Percentiles rank a stretch among this genome's conserved stretches.
phyloP scores from a whole-genome alignment of 495 filamentous ascomycete genomes.

The Hypoxylon rickii region DNA sequence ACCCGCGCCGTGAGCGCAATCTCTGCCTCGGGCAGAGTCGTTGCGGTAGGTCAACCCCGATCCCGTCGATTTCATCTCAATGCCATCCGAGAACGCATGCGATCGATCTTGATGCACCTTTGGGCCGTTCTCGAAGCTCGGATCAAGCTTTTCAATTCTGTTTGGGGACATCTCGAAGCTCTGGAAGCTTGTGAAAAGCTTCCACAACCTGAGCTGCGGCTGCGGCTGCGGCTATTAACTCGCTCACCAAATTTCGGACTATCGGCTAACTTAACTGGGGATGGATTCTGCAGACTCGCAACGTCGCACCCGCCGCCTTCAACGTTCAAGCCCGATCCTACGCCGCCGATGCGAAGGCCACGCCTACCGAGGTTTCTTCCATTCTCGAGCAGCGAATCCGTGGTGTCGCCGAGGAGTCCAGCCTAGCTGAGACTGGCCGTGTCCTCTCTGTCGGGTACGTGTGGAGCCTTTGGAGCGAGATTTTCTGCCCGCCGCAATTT shows the following conservation, averaged over 20 bases:
- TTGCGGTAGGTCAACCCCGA: slow-evolving; percentile 77
- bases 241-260: slow-evolving; percentile 37
- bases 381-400: slow-evolving; percentile 99
- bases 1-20: slow-evolving; percentile 90
- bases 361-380: slow-evolving; percentile 97
- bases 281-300: slow-evolving; percentile 71
- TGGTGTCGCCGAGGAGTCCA: slow-evolving; percentile 94
- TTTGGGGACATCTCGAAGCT: slow-evolving; percentile 38
- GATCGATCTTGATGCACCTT: slow-evolving; percentile 41
- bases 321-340: slow-evolving; percentile 86
- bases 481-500: slow-evolving; percentile 27
- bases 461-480: slow-evolving; percentile 50
- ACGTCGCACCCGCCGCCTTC: slow-evolving; percentile 76
- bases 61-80: slow-evolving; percentile 43
- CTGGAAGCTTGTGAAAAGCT: slow-evolving; percentile 41
- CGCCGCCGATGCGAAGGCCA: slow-evolving; percentile 90
- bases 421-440: slow-evolving; percentile 96
- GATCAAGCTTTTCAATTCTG: slow-evolving; percentile 48
- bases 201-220: neutral
- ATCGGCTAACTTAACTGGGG: slow-evolving; percentile 55
- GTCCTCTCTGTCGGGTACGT: slow-evolving; percentile 99
- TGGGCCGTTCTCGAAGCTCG: slow-evolving; percentile 42
- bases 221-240: slow-evolving; percentile 34
- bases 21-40: slow-evolving; percentile 87
- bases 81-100: slow-evolving; percentile 43